Evolutionary conservation across 805 yeast genomes (phyloP), one percentile per base, ranked within the genome.

Genomic region (Barnettozyma sucrosica): DNA sequence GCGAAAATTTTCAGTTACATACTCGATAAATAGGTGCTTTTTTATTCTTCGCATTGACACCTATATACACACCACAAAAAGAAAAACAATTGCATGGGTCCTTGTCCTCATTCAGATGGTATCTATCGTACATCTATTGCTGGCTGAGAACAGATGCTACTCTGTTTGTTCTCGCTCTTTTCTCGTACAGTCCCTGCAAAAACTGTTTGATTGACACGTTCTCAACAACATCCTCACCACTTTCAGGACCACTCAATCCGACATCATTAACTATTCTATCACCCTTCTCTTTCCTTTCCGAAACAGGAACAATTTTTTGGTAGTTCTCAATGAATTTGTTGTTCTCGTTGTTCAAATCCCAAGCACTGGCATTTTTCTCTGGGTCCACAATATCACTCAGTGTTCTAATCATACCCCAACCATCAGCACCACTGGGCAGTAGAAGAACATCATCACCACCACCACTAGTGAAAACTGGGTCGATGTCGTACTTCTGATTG

Each of bases 391-490:
- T 39, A 5, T 67, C 74, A 45, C 65, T 59, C 19, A 74, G 43
- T 0, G 71, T 63, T 32, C 64, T 55, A 24, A 83, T 80, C 53
- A 79, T 74, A 19, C 69, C 68, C 69, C 74, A 67, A 4, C 81
- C 63, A 51, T 83, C 89, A 66, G 73, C 66, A 0, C 76, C 80
- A 7, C 50, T 47, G 0, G 83, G 82, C 2, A 81, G 67, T 19
- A 62, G 51, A 26, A 70, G 55, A 25, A 64, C 59, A 18, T 34
- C 37, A 10, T 23, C 37, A 18, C 14, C 11, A 6, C 37, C 37
- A 18, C 14, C 11, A 6, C 52, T 52, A 5, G 46, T 34, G 14
- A 47, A 39, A 9, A 26, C 33, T 7, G 54, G 49, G 7, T 46
- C 49, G 2, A 48, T 25, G 1, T 19, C 16, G 25, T 18, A 21